A percentile compares a stretch with the other conserved stretches of the same genome.
phyloP scores from a whole-genome alignment of 495 filamentous ascomycete species.

The Aspergillus haitiensis region DNA sequence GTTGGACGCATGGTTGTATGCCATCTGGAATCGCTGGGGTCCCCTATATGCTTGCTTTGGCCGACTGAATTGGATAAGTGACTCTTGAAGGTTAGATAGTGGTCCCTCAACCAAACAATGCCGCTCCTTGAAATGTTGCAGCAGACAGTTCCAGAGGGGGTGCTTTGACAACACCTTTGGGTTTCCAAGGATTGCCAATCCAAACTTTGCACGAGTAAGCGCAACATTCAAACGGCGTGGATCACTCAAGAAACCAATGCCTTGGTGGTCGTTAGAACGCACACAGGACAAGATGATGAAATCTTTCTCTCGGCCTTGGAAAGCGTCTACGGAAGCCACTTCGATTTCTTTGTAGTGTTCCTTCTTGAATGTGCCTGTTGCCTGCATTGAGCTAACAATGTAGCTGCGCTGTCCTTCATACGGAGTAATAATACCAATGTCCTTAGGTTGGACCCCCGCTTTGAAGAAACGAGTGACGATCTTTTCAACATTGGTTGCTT shows the following conservation, averaged over 20 bases:
- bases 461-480: conserved; percentile 99
- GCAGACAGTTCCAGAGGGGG: conserved; percentile 94
- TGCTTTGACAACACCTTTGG: conserved; percentile 98
- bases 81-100: conserved; percentile 92
- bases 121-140: conserved; percentile 96
- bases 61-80: conserved; percentile 89
- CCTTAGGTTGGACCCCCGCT: conserved; percentile 86
- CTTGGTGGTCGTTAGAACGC: conserved; percentile 97
- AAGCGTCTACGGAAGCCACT: conserved; percentile 96
- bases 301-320: conserved; percentile 98
- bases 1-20: conserved; percentile 66
- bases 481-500: conserved; percentile 96
- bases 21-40: conserved; percentile 85
- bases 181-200: conserved; percentile 93
- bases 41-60: conserved; percentile 91
- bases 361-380: conserved; percentile 95
- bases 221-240: conserved; percentile 99
- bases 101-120: conserved; percentile 96
- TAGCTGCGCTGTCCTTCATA: conserved; percentile 99
- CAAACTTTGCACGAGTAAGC: conserved; percentile 94
- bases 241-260: conserved; percentile 98
- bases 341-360: conserved; percentile 99
- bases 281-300: conserved; percentile 99
- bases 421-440: conserved; percentile 97
- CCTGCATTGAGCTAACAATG: conserved; percentile 98